Base-by-base conservation (phyloP, 1,139 yeast species). In the Saccharomyces hybrid region DNA sequence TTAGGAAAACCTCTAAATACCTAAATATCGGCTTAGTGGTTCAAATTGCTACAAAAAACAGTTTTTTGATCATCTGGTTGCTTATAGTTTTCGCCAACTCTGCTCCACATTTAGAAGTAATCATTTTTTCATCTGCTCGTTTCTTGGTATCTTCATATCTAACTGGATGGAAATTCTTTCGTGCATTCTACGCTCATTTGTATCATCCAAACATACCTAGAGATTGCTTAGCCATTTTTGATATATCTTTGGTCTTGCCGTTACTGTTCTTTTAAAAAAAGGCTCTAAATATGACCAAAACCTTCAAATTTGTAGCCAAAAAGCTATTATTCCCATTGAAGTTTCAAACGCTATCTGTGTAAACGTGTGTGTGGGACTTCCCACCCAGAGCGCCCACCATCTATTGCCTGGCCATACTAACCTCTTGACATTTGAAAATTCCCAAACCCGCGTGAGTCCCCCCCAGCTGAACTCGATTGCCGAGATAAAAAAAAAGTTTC, bases 221-320 rank as follows among this genome's bases (percentile, higher is more conserved):
- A 65, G 76, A 73, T 73, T 73, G 77, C 70, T 73, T 73, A 73
- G 77, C 77, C 77, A 73, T 73, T 67, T 65, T 72, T 3, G 59
- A 62, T 0, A 62, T 54, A 5, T 74, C 73, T 34, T 60, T 59
- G 5, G 82, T 80, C 2, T 59, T 53, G 2, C 68, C 76, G 23
- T 68, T 65, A 4, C 60, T 57, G 74, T 50, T 78, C 71, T 11
- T 61, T 57, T 46, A 64, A 63, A 48, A 73, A 61, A 51, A 56
- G 59, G 25, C 34, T 11, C n/a, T 11, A 3, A 31, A 31, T 4
- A 31, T 31, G 34, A 31, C 34, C 5, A 31, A 31, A 31, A 31
- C 34, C 14, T 31, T 31, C 34, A 31, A 31, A 31, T 31, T 3
- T 31, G 34, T 31, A 31, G 34, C 34, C 34, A 31, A 4, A 31